Percentiles rank a stretch among this genome's conserved stretches.
These are phyloP conservation scores for Paracoccidioides brasiliensis DNA, from an alignment of 2,329 filamentous ascomycete genomes.

Conservation along the genomic window DNA sequence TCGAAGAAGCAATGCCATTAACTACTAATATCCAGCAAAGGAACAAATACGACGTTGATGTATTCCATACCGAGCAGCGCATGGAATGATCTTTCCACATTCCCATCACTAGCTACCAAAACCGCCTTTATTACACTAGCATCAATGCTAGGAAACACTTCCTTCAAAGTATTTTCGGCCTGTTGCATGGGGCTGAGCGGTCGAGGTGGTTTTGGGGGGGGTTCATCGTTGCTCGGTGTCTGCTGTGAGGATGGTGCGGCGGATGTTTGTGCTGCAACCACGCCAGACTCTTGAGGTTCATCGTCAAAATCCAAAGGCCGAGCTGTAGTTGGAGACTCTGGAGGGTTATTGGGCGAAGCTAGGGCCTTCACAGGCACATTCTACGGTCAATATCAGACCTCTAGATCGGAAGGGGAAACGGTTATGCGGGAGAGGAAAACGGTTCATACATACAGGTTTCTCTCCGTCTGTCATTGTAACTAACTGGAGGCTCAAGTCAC, in stretches of 20 bases:
- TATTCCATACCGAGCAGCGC: conserved; percentile 60
- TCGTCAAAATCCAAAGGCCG: conserved; percentile 46
- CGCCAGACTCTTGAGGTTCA: conserved; percentile 36
- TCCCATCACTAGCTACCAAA: conserved; percentile 68
- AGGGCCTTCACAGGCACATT: conserved; percentile 26
- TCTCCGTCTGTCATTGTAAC: conserved; percentile 10
- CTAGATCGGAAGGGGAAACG: conserved; percentile 7
- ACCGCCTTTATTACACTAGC: conserved; percentile 72
- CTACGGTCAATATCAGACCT: conserved; percentile 15
- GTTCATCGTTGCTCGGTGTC: conserved; percentile 16
- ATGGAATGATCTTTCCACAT: conserved; percentile 89
- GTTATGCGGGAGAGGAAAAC: conserved; percentile 1
- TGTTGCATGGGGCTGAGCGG: conserved; percentile 71
- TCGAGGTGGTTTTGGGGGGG: conserved; percentile 73
- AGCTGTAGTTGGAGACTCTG: conserved; percentile 43
- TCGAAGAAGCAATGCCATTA: background rate
- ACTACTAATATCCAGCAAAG: background rate
- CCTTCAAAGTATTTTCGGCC: conserved; percentile 75
- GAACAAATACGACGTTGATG: background rate
- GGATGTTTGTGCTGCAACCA: conserved; percentile 15
- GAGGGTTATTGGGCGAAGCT: conserved; percentile 16
- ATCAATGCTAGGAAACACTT: conserved; percentile 85
- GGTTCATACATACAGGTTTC: conserved; percentile 3
- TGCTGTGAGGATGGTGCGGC: conserved; percentile 17
- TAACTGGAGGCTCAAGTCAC: background rate